Evolutionary conservation across 1,284 basidiomycete genomes (phyloP).

Genomic region (Coriolopsis trogii): DNA sequence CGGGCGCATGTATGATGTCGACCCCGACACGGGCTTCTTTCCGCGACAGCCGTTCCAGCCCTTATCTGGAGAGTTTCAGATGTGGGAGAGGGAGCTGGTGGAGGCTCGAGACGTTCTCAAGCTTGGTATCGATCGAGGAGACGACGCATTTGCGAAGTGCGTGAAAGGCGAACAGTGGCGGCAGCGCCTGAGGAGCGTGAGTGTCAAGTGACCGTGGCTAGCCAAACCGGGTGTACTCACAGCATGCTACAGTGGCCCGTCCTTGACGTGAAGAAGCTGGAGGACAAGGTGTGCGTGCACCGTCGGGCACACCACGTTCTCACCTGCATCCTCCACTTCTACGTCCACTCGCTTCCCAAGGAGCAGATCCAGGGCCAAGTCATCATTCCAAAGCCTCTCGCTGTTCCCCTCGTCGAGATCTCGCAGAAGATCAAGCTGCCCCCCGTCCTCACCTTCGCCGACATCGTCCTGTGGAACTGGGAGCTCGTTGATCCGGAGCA

Average conservation of each 20-base stretch:
- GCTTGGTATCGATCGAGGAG: conserved; percentile 61
- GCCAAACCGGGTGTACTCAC: conserved; percentile 7
- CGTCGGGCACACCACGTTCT: conserved; percentile 90
- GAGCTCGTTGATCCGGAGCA: conserved; percentile 57
- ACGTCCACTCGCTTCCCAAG: conserved; percentile 78
- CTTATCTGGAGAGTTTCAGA: conserved; percentile 55
- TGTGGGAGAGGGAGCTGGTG: conserved; percentile 77
- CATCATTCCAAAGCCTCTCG: conserved; percentile 74
- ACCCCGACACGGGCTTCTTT: conserved; percentile 80
- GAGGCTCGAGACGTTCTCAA: conserved; percentile 60
- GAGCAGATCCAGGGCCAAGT: conserved; percentile 43
- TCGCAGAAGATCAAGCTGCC: conserved; percentile 83
- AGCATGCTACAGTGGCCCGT: conserved; percentile 61
- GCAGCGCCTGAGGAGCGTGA: conserved; percentile 60
- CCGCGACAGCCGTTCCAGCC: conserved; percentile 69
- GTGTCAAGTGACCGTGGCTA: conserved; percentile 29
- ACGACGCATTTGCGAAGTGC: conserved; percentile 52
- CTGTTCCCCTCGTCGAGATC: conserved; percentile 80
- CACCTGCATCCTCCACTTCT: conserved; percentile 89
- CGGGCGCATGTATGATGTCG: conserved; percentile 35
- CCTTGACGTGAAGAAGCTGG: conserved; percentile 57
- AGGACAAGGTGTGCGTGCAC: conserved; percentile 57
- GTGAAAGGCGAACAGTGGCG: conserved; percentile 70
- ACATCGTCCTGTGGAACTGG: conserved; percentile 97
- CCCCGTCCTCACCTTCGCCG: conserved; percentile 94